Percentiles rank a stretch among this genome's conserved stretches.
Conservation (phyloP, 306 rosid species). For the Medicago ruthenica region DNA sequence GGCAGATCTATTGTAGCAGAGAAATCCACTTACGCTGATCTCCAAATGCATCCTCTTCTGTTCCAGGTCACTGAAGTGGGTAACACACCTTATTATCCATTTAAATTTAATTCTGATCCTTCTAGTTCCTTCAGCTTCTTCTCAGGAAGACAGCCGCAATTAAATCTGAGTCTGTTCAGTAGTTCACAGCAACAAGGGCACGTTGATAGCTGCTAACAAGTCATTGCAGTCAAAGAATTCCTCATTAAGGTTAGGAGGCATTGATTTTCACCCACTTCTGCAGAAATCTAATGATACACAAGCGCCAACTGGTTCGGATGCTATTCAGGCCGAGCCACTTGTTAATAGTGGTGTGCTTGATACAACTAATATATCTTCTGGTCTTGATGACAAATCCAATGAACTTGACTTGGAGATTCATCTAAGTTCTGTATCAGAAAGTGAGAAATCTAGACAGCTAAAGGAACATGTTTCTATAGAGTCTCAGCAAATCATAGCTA, state of each 20-base stretch:
- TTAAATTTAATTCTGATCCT: slow-evolving; percentile 58
- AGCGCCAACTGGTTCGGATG: slow-evolving; percentile 48
- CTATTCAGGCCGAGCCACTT: slow-evolving; percentile 47
- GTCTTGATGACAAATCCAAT: slow-evolving; percentile 53
- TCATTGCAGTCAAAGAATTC: slow-evolving; percentile 60
- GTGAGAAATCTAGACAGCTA: slow-evolving; percentile 51
- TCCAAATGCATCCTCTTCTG: slow-evolving; percentile 94
- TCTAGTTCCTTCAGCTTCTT: slow-evolving; percentile 69
- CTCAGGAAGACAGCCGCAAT: slow-evolving; percentile 76
- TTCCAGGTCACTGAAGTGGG: slow-evolving; percentile 81
- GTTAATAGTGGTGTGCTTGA: slow-evolving; percentile 44
- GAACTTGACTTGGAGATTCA: slow-evolving; percentile 90
- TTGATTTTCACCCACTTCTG: slow-evolving; percentile 96
- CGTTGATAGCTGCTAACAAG: slow-evolving; percentile 50
- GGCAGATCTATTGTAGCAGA: slow-evolving; percentile 60
- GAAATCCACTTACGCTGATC: slow-evolving; percentile 58
- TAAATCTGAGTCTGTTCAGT: slow-evolving; percentile 73
- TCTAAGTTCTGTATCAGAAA: slow-evolving; percentile 66
- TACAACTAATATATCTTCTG: slow-evolving; percentile 42
- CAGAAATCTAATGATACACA: slow-evolving; percentile 67
- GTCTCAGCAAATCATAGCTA: slow-evolving; percentile 39
- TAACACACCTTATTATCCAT: slow-evolving; percentile 59
- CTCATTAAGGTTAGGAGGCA: slow-evolving; percentile 56
- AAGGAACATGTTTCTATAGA: slow-evolving; percentile 46
- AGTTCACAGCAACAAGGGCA: slow-evolving; percentile 68